Base-by-base conservation (phyloP, 495 filamentous ascomycete genomes). In the Hypoxylon subgilvum region DNA sequence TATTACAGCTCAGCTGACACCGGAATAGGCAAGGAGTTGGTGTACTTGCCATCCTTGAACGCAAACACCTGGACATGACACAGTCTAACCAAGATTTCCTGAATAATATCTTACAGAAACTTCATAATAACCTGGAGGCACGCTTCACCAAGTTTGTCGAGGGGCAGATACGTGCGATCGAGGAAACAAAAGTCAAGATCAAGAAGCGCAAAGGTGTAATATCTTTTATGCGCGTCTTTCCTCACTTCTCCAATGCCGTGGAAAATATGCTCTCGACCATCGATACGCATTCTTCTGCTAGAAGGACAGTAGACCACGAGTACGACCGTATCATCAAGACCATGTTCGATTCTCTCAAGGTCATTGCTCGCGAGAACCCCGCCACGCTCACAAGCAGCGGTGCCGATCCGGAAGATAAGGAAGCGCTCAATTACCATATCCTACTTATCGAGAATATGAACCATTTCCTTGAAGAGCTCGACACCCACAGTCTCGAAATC, bases 381-480 rank as follows among this genome's bases (percentile, higher is more conserved):
- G 81, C 84, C 3, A 86, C 80, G 10, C 72, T 75, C 28, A 68
- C 69, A 2, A 63, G 55, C 16, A 61, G 56, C 32, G 51, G 57
- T 19, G 81, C 84, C 38, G 80, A 82, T 54, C 83, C 77, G n/a
- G 93, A 97, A 65, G 93, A 97, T 69, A 97, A 97, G 72, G 93
- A 96, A 68, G 86, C 89, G 12, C 80, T 97, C 16, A 97, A 97
- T 69, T 96, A 96, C 74, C 92, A 97, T 69, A 96, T 97, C 64
- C 82, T 96, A 41, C 82, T 97, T 25, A 97, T 97, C 55, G 93
- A 97, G 71, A 97, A 97, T 69, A 96, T 97, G 93, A 94, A 96
- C 69, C 92, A 96, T 69, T 96, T 93, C 71, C 76, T 92, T 7
- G 92, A 97, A 63, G 93, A 97, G 69, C 86, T 96, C 7, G 88